Evolutionary conservation across 2,329 filamentous ascomycete genomes (phyloP), one percentile per base, ranked within the genome.

Genomic region (Cercospora zeae-maydis): DNA sequence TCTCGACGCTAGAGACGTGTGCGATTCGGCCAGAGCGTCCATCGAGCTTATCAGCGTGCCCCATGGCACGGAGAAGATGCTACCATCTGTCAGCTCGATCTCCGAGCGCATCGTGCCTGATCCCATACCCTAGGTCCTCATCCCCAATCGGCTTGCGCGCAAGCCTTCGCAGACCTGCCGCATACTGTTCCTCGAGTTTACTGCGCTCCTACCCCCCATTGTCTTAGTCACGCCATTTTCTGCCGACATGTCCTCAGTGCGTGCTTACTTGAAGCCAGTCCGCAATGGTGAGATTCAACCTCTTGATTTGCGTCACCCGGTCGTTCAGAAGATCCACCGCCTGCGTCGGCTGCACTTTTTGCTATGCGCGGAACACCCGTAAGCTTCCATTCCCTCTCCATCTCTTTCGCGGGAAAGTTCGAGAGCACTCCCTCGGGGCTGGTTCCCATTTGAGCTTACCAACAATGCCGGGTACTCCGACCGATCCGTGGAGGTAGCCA

Each of bases 401-500:
- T 3, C 4, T 1, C n/a, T 11, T n/a, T 3, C 57, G 8, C 34
- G 19, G 21, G 10, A 10, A 6, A n/a, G n/a, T 10, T 36, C 33
- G 31, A 37, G n/a, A 24, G 33, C 13, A 31, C 19, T 55, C 53
- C n/a, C 16, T 31, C n/a, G 6, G 24, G 24, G 30, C 49, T 34
- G 10, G 49, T 34, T n/a, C 33, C 39, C 33, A 30, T 39, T n/a
- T 24, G 58, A 36, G 47, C 89, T 83, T 83, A 97, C 93, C 88
- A 96, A 88, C 86, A 98, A 88, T 71, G 88, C 88, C 77, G 93
- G 92, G 83, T 98, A 98, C 79, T 97, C 93, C 78, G 90, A 84
- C 79, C 92, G 87, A 76, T 90, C 88, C 74, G 93, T 84, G 47
- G 16, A 51, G 37, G 30, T 33, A 45, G 39, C 57, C 42, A 59